These are phyloP conservation scores for Venturia asperata DNA, from an alignment of 2,329 filamentous ascomycete species.

Conservation along the genomic window DNA sequence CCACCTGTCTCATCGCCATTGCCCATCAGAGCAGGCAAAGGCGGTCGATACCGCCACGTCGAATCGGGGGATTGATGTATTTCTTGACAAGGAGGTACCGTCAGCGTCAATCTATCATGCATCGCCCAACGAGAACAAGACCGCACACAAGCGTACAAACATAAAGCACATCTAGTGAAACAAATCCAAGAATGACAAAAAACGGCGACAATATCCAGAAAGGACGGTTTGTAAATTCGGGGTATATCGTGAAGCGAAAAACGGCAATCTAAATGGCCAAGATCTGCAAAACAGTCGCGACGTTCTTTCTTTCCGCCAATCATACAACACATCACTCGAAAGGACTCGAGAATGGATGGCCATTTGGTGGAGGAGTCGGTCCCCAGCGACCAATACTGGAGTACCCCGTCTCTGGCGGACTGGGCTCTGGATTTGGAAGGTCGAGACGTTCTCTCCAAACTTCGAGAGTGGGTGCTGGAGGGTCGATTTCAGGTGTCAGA, in stretches of 20 bases:
- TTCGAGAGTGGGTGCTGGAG: conserved; percentile 17
- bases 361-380: not conserved
- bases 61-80: not conserved
- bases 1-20: not conserved
- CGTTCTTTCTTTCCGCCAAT: not conserved
- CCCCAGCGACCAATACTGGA: conserved; percentile 1
- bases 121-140: not conserved
- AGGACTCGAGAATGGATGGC: not conserved
- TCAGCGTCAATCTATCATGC: not conserved
- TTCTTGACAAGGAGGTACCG: not conserved
- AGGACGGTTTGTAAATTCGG: not conserved
- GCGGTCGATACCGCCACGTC: conserved; percentile 6
- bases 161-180: not conserved
- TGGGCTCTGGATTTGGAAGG: not conserved
- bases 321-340: not conserved
- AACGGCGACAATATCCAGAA: not conserved
- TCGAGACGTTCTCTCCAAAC: conserved; percentile 17
- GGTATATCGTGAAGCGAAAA: conserved; percentile 3
- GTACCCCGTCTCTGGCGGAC: not conserved
- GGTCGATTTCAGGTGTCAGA: conserved; percentile 20
- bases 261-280: not conserved
- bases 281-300: not conserved
- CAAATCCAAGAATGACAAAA: not conserved
- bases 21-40: not conserved
- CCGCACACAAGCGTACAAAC: not conserved